Evolutionary conservation across 495 filamentous ascomycete genomes (phyloP).

Genomic region (Penicillium herquei): DNA sequence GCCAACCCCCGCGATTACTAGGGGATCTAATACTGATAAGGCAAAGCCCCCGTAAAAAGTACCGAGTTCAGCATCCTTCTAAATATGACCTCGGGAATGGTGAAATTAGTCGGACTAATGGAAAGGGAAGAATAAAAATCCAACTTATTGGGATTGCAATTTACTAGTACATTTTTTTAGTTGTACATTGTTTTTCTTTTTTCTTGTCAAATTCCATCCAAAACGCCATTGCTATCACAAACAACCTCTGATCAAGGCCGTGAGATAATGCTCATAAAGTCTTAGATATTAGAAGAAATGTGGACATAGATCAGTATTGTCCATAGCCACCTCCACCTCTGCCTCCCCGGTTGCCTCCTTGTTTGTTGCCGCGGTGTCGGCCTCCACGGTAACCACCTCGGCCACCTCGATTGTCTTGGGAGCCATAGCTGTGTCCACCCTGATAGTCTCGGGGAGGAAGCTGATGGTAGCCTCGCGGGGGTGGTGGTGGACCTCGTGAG

Average conservation of each 20-base stretch:
- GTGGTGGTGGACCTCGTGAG: conserved; percentile 41
- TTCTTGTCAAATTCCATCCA: background rate
- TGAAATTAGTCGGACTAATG: no score
- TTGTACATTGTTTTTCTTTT: background rate
- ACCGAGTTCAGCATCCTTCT: no score
- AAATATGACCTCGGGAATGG: no score
- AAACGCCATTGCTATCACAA: background rate
- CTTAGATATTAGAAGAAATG: background rate
- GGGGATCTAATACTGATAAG: background rate
- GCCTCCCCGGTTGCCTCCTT: conserved; percentile 7
- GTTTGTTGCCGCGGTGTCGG: conserved; percentile 24
- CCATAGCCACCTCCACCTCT: conserved; percentile 27
- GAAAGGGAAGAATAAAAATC: background rate
- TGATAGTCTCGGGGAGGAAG: conserved; percentile 29
- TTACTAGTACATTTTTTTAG: background rate
- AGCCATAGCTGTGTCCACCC: conserved; percentile 28
- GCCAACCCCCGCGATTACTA: no score
- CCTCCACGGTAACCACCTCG: conserved; percentile 29
- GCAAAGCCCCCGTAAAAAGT: background rate
- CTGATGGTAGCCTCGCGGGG: conserved; percentile 35
- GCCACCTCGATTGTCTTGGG: conserved; percentile 27
- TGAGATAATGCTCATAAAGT: conserved; percentile 1
- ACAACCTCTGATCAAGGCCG: background rate
- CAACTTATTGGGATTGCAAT: background rate
- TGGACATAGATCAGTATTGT: conserved; percentile 32